Percentiles rank a stretch among this genome's conserved stretches.
Evolutionary conservation across 1,284 basidiomycete species (phyloP).

Genomic region (Boletus subluridellus): DNA sequence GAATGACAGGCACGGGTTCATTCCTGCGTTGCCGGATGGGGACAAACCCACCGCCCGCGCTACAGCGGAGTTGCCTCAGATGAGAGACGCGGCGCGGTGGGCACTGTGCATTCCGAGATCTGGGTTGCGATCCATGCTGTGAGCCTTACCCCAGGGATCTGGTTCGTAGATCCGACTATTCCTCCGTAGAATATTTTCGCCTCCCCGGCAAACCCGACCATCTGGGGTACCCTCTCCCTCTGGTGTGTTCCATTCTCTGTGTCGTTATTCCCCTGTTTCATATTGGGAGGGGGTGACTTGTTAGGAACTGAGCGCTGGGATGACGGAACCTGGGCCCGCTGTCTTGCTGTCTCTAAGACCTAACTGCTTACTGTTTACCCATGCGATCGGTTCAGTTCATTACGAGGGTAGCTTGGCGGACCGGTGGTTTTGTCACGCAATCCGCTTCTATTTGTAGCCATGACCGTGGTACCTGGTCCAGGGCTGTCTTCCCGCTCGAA

Average conservation of each 20-base stretch:
- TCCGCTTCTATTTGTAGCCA: slow-evolving; percentile 13
- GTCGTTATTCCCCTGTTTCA: slow-evolving; percentile 1
- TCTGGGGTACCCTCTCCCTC: slow-evolving; percentile 16
- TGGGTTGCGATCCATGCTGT: slow-evolving; percentile 12
- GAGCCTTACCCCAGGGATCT: slow-evolving; percentile 19
- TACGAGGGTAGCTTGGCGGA: slow-evolving; percentile 24
- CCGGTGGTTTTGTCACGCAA: slow-evolving; percentile 16
- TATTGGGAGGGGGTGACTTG: neutral
- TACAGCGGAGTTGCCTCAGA: slow-evolving; percentile 19
- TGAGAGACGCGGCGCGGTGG: slow-evolving; percentile 6
- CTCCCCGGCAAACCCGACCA: slow-evolving; percentile 3
- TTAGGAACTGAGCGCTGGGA: neutral
- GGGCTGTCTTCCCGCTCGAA: slow-evolving; percentile 7
- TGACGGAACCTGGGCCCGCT: slow-evolving; percentile 3
- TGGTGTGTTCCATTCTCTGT: slow-evolving; percentile 21
- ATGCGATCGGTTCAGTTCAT: slow-evolving; percentile 21
- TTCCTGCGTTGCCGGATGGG: slow-evolving; percentile 12
- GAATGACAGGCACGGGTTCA: slow-evolving; percentile 11
- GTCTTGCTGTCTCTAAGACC: neutral
- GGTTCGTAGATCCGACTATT: slow-evolving; percentile 23
- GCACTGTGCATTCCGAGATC: slow-evolving; percentile 20
- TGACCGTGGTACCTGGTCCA: slow-evolving; percentile 8
- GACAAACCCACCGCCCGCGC: slow-evolving; percentile 12
- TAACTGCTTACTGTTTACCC: slow-evolving; percentile 13
- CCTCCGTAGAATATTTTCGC: neutral